Conservation (phyloP, 805 yeast genomes). For the Pichia kluyveri region DNA sequence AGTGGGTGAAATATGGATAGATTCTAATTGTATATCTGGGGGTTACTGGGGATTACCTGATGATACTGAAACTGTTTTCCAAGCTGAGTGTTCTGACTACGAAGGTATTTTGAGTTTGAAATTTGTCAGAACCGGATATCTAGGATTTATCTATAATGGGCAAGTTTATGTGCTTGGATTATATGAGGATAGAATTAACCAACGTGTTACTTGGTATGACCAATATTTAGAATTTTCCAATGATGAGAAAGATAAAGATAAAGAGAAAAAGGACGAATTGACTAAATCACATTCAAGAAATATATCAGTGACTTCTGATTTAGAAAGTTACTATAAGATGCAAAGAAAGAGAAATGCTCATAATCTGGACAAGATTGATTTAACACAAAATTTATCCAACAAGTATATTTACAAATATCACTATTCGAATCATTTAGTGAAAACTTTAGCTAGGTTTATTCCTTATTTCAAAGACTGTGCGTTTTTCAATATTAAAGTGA, state of each 20-base stretch:
- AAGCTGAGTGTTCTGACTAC: slow-evolving; percentile 69
- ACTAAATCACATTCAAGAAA: neutral
- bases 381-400: slow-evolving; percentile 4
- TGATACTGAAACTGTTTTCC: slow-evolving; percentile 69
- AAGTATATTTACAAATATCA: slow-evolving; percentile 43
- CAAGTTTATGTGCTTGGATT: slow-evolving; percentile 82
- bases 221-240: slow-evolving; percentile 26
- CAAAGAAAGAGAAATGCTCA: neutral
- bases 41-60: slow-evolving; percentile 71
- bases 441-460: slow-evolving; percentile 73
- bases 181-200: slow-evolving; percentile 86
- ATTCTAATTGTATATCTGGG: slow-evolving; percentile 82
- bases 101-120: slow-evolving; percentile 64
- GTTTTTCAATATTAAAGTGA: slow-evolving; percentile 75
- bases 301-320: neutral
- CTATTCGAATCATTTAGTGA: slow-evolving; percentile 80
- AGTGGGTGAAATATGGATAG: slow-evolving; percentile 98
- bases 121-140: slow-evolving; percentile 80
- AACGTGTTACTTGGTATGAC: slow-evolving; percentile 60
- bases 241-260: slow-evolving; percentile 1
- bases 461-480: slow-evolving; percentile 83
- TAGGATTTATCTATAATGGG: slow-evolving; percentile 84
- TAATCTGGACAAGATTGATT: slow-evolving; percentile 1
- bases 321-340: neutral
- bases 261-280: neutral